These are phyloP conservation scores for Lachnellula cervina DNA, from an alignment of 2,329 filamentous ascomycete species.

Conservation along the genomic window DNA sequence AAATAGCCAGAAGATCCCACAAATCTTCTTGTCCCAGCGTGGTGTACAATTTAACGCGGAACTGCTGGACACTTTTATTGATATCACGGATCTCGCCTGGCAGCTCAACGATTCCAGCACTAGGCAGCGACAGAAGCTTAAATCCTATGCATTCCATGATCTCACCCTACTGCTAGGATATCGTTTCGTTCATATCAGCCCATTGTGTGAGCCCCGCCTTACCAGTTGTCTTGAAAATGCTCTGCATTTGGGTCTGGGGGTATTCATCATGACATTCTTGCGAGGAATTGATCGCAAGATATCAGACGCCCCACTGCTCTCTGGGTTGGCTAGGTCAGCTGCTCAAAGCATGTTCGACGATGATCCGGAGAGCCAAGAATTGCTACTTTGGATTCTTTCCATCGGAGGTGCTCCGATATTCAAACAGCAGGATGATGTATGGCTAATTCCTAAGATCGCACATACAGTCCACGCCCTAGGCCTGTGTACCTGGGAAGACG, in stretches of 20 bases:
- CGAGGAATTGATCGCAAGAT: constrained; percentile 1
- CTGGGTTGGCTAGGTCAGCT: constrained; percentile 1
- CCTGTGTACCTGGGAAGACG: constrained; percentile 14
- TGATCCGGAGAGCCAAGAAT: constrained; percentile 10
- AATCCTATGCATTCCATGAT: constrained; percentile 25
- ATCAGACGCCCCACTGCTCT: constrained; percentile 12
- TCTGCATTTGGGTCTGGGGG: constrained; percentile 26
- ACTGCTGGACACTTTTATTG: constrained; percentile 12
- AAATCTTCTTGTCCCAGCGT: neutral
- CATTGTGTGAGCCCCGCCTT: constrained; percentile 4
- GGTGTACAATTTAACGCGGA: neutral
- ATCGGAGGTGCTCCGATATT: constrained; percentile 11
- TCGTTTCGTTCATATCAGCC: constrained; percentile 22
- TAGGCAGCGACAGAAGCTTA: constrained; percentile 15
- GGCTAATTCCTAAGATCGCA: constrained; percentile 8
- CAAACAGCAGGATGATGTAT: neutral
- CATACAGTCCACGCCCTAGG: constrained; percentile 5
- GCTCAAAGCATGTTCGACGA: neutral
- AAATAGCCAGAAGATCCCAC: neutral
- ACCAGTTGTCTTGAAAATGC: constrained; percentile 10
- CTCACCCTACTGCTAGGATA: constrained; percentile 26
- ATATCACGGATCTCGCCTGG: constrained; percentile 16
- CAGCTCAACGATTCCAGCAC: constrained; percentile 16
- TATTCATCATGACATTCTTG: constrained; percentile 27
- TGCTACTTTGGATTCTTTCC: constrained; percentile 23